Base-by-base conservation (phyloP, 768 basidiomycete genomes). In the Strobilomyces confusus region DNA sequence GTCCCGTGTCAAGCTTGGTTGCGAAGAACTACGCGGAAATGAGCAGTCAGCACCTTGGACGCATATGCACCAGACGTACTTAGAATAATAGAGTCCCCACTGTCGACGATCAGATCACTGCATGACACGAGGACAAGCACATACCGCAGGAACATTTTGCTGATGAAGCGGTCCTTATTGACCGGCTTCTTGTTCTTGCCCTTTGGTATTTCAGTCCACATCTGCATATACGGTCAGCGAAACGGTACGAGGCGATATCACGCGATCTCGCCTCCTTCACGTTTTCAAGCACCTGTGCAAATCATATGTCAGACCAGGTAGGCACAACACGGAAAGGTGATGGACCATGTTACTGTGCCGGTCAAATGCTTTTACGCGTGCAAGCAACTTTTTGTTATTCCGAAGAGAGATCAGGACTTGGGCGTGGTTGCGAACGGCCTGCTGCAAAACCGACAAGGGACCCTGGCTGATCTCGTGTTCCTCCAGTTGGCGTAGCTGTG, bases 191-290 rank as follows among this genome's bases (percentile, higher is more conserved):
- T 98, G 68, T 93, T 93, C 76, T 98, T 98, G 37, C 93, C 94
- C 73, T 98, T 98, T 19, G 97, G 97, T 44, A 86, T 72, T 71
- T 99, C 97, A 20, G 95, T 98, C 97, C 97, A 98, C 95, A 98
- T 98, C 93, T 99, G 57, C 32, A 55, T 46, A 58, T 7, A 45
- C 36, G 34, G 32, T 69, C 54, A 63, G 20, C 23, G 23, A 25
- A 41, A 57, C 26, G 2, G 42, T 20, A 7, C 17, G 36, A 44
- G 37, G 41, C 34, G 42, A 37, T 17, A 59, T 52, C 42, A 15
- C 32, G 42, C 14, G 20, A 55, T 68, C 80, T 58, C 65, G 82
- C 94, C 86, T 98, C 95, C 72, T 98, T 98, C 45, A 97, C 95
- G 66, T 98, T 98, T 75, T 98, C 95, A 55, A 98, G 79, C 17